Conservation (phyloP, 2,329 filamentous ascomycete genomes). For the Capronia coronata region DNA sequence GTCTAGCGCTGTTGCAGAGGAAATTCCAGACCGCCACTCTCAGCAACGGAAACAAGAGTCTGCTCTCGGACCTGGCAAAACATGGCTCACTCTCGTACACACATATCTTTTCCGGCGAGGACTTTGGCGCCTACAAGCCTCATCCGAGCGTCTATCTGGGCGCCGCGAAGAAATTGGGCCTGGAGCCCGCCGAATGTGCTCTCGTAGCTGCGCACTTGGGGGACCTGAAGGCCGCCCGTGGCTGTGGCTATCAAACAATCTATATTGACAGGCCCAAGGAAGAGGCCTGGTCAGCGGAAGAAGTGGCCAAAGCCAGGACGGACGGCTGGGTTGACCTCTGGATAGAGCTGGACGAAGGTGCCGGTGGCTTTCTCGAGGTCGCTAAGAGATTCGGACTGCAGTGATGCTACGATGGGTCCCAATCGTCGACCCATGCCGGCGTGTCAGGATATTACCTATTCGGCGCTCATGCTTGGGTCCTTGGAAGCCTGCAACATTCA, state of each 20-base stretch:
- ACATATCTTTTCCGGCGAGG: slow-evolving; percentile 58
- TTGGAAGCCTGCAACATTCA: no score
- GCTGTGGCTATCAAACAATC: slow-evolving; percentile 60
- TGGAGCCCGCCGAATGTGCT: slow-evolving; percentile 56
- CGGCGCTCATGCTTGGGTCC: no score
- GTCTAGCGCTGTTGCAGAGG: slow-evolving; percentile 52
- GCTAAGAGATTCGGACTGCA: slow-evolving; percentile 42
- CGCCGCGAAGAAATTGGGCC: slow-evolving; percentile 53
- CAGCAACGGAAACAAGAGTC: slow-evolving; percentile 64
- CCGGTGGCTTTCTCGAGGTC: slow-evolving; percentile 49
- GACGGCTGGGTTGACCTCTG: slow-evolving; percentile 61
- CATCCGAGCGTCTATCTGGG: slow-evolving; percentile 59
- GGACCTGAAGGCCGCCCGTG: slow-evolving; percentile 62
- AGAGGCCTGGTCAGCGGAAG: slow-evolving; percentile 53
- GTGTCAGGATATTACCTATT: no score
- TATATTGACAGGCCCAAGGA: slow-evolving; percentile 66
- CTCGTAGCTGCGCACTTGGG: slow-evolving; percentile 71
- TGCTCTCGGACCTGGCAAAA: slow-evolving; percentile 59
- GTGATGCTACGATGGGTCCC: background rate
- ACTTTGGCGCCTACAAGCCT: slow-evolving; percentile 71
- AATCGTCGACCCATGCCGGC: no score
- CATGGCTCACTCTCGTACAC: slow-evolving; percentile 57
- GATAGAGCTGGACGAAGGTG: slow-evolving; percentile 44
- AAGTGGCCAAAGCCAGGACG: slow-evolving; percentile 47
- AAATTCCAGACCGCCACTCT: slow-evolving; percentile 58